Evolutionary conservation across 2,329 filamentous ascomycete species (phyloP).

Genomic region (Colletotrichum sp.): DNA sequence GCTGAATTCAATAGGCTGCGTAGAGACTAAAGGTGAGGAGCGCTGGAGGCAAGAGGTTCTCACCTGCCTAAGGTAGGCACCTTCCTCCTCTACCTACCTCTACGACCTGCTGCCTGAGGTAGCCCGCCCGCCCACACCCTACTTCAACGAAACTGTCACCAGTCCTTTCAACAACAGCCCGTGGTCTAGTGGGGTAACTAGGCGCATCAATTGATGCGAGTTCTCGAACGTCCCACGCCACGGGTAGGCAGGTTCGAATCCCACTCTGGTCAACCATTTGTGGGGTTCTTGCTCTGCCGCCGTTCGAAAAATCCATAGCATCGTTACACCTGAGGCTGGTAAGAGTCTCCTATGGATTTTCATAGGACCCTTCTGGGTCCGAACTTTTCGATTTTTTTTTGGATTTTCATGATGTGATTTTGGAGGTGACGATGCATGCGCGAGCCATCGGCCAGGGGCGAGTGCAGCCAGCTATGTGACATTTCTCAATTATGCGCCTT

Average conservation of each 20-base stretch:
- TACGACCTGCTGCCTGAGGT: neutral
- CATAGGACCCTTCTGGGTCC: neutral
- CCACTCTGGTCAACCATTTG: neutral
- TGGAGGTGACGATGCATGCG: neutral
- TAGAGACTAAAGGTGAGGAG: neutral
- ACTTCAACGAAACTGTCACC: neutral
- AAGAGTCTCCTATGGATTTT: neutral
- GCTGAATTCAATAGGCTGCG: neutral
- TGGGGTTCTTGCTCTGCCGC: neutral
- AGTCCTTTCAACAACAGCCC: neutral
- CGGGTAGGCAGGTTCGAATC: neutral
- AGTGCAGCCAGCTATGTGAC: accelerated
- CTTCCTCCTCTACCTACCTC: neutral
- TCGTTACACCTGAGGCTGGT: neutral
- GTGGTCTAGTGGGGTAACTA: neutral
- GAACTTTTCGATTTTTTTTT: neutral
- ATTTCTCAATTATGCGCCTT: neutral
- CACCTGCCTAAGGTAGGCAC: neutral
- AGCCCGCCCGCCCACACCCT: neutral
- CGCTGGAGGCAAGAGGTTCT: neutral
- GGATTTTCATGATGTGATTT: accelerated
- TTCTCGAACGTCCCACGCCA: neutral
- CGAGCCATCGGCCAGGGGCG: accelerated
- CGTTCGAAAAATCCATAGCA: neutral
- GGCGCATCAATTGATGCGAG: neutral